phyloP scores from a whole-genome alignment of 2,329 filamentous ascomycete genomes.

The Phoma sp. region DNA sequence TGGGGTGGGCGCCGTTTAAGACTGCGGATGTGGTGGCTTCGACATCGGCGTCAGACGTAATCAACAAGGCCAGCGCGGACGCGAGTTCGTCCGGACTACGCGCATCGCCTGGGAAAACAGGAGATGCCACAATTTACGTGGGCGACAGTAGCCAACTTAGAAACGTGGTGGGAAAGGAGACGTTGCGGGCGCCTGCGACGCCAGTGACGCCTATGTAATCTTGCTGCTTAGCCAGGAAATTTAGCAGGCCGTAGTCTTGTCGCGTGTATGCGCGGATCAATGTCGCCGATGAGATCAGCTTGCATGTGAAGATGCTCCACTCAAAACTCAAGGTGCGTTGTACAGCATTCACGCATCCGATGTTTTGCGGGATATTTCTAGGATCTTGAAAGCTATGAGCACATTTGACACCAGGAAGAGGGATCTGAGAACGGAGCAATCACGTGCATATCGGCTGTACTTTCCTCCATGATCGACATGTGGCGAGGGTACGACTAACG shows the following conservation, averaged over 20 bases:
- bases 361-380: too few species aligned
- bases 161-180: constrained; percentile 20
- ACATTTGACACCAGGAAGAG: neutral
- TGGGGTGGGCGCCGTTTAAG: constrained; percentile 26
- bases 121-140: constrained; percentile 45
- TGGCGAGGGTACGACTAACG: constrained; percentile 12
- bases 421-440: neutral
- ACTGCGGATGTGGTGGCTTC: constrained; percentile 27
- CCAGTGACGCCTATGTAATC: constrained; percentile 22
- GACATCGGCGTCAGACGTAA: constrained; percentile 33
- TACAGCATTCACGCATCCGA: too few species aligned
- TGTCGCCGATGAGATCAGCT: constrained; percentile 30
- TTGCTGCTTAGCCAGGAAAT: constrained; percentile 28
- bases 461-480: neutral
- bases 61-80: constrained; percentile 26
- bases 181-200: constrained; percentile 12
- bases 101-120: constrained; percentile 42
- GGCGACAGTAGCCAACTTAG: constrained; percentile 35
- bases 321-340: neutral
- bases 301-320: constrained; percentile 24
- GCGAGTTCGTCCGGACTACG: constrained; percentile 44
- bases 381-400: too few species aligned
- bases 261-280: constrained; percentile 28
- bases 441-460: constrained; percentile 1
- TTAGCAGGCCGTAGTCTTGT: constrained; percentile 27